Percentiles rank a stretch among this genome's conserved stretches.
phyloP scores from a whole-genome alignment of 2,329 filamentous ascomycete genomes.

The Knufia fluminis region DNA sequence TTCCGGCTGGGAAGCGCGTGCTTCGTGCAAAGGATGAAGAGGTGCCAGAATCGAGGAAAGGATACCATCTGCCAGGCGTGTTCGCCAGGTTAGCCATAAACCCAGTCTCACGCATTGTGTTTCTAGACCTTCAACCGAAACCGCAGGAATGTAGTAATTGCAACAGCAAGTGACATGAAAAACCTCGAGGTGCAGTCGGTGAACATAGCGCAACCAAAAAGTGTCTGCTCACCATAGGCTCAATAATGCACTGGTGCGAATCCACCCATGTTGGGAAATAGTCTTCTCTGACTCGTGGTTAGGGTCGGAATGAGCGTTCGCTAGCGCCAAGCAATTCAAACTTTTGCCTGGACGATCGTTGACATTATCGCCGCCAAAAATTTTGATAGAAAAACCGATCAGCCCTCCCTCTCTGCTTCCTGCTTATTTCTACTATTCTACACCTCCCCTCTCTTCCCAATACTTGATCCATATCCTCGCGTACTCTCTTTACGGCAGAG shows the following conservation, averaged over 20 bases:
- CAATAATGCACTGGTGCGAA: not conserved
- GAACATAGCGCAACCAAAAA: not conserved
- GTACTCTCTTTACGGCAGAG: not conserved
- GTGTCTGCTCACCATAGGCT: not conserved
- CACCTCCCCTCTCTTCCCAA: conserved; percentile 6
- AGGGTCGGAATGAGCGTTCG: too few species aligned
- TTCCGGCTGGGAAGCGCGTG: too few species aligned
- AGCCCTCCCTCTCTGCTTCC: conserved; percentile 7
- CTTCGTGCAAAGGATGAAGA: too few species aligned
- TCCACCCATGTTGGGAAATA: not conserved
- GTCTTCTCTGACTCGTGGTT: not conserved
- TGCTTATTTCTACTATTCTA: conserved; percentile 10
- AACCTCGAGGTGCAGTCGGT: not conserved
- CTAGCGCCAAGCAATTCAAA: too few species aligned
- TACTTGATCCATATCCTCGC: not conserved
- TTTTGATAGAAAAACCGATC: not conserved
- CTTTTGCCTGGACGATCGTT: not conserved
- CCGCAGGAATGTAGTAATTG: too few species aligned
- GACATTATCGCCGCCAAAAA: not conserved
- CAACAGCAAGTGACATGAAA: not conserved
- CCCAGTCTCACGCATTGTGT: too few species aligned
- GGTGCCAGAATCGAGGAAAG: too few species aligned
- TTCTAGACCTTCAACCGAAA: too few species aligned
- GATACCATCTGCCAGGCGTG: too few species aligned
- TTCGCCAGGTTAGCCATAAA: too few species aligned